phyloP scores from a whole-genome alignment of 306 rosid species.

The cucumber (Cucumis sativus) region DNA sequence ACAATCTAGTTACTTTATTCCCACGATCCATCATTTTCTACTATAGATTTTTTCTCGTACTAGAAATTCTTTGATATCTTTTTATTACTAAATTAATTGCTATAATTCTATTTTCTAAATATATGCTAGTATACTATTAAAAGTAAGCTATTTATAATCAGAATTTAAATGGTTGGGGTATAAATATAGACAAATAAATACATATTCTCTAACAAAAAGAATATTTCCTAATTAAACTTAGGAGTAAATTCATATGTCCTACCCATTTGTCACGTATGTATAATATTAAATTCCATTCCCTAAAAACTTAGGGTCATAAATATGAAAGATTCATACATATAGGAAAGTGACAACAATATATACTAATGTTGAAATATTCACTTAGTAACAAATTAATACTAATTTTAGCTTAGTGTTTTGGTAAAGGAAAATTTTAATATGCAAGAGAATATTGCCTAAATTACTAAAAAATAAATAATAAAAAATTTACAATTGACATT shows the following conservation, averaged over 20 bases:
- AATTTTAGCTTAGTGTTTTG: background rate
- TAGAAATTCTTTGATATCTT: background rate
- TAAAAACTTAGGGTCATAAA: background rate
- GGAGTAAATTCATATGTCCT: background rate
- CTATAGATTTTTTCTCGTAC: background rate
- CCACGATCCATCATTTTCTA: background rate
- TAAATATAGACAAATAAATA: background rate
- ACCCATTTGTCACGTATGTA: background rate
- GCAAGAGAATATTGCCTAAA: background rate
- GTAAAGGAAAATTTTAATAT: background rate
- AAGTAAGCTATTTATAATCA: background rate
- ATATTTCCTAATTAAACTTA: background rate
- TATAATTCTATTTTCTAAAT: background rate
- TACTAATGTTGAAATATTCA: background rate
- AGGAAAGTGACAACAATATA: background rate
- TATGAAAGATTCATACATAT: background rate
- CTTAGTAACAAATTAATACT: background rate
- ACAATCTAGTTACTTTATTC: background rate
- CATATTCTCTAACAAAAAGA: background rate
- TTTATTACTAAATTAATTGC: background rate
- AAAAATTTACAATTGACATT: background rate
- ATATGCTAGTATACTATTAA: background rate
- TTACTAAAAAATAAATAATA: background rate
- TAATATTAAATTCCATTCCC: background rate
- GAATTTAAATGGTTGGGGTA: background rate